Conservation (phyloP, 495 filamentous ascomycete genomes). For the Xylaria longipes region DNA sequence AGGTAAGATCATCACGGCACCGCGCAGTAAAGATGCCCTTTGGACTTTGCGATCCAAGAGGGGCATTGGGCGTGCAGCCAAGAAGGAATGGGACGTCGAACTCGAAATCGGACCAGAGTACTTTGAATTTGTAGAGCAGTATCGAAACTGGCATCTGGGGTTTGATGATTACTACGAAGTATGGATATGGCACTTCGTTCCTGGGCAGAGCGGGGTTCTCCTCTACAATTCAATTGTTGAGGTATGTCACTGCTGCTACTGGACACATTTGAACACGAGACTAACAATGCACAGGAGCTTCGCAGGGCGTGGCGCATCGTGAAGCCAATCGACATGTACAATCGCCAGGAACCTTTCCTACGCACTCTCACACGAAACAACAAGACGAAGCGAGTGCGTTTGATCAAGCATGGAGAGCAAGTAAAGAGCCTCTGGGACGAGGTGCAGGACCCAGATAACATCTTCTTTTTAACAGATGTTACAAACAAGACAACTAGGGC, state of each 20-base stretch:
- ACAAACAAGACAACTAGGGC: conserved; percentile 27
- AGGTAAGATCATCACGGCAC: conserved; percentile 51
- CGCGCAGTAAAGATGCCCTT: conserved; percentile 44
- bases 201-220: conserved; percentile 33
- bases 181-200: conserved; percentile 56
- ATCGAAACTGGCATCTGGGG: conserved; percentile 52
- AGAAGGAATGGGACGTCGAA: conserved; percentile 49
- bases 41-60: conserved; percentile 55
- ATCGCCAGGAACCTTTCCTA: conserved; percentile 44
- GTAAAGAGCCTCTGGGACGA: conserved; percentile 48
- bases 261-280: background rate
- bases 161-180: conserved; percentile 60
- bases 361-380: conserved; percentile 46
- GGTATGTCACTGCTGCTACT: conserved; percentile 29
- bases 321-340: conserved; percentile 40
- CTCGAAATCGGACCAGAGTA: conserved; percentile 47
- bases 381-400: conserved; percentile 46
- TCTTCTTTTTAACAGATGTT: conserved; percentile 32
- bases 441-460: conserved; percentile 35
- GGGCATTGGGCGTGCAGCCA: conserved; percentile 51
- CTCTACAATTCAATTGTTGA: conserved; percentile 43
- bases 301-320: conserved; percentile 47
- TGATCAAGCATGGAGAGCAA: conserved; percentile 49
- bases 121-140: conserved; percentile 47
- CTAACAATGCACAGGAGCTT: conserved; percentile 40